phyloP scores from a whole-genome alignment of 164 flowering plant genomes.

The Pachysandra terminalis region DNA sequence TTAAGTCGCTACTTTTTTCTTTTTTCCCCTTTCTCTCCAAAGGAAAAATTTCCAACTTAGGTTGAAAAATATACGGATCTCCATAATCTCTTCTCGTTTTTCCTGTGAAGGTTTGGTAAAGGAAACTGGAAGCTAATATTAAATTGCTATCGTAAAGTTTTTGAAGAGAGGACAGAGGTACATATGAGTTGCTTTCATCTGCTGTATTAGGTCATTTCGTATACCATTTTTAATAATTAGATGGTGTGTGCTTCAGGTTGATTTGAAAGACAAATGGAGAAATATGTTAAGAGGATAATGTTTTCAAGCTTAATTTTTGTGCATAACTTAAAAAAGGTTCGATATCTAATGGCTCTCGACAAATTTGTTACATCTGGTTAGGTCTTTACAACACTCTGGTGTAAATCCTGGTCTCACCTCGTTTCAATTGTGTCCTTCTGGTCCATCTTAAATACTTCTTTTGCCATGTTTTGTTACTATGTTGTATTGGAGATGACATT shows the following conservation, averaged over 20 bases:
- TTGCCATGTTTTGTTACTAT: neutral
- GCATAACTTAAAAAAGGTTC: too few relatives aligned
- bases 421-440: neutral
- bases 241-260: constrained; percentile 36
- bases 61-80: neutral
- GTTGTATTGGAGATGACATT: neutral
- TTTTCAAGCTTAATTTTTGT: neutral
- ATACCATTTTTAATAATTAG: neutral
- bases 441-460: neutral
- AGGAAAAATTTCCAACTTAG: neutral
- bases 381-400: too few relatives aligned
- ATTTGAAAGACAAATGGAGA: constrained; percentile 83
- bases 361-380: neutral
- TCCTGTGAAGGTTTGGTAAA: constrained; percentile 40
- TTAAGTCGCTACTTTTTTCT: neutral
- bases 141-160: constrained; percentile 29
- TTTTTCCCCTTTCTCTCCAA: too few relatives aligned
- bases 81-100: neutral
- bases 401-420: neutral
- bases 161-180: constrained; percentile 64
- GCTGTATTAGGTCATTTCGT: neutral
- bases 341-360: too few relatives aligned
- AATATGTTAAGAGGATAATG: constrained; percentile 28
- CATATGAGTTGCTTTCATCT: neutral
- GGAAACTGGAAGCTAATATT: constrained; percentile 71